phyloP scores from a whole-genome alignment of 2,329 filamentous ascomycete genomes.

The Blumeria graminis region DNA sequence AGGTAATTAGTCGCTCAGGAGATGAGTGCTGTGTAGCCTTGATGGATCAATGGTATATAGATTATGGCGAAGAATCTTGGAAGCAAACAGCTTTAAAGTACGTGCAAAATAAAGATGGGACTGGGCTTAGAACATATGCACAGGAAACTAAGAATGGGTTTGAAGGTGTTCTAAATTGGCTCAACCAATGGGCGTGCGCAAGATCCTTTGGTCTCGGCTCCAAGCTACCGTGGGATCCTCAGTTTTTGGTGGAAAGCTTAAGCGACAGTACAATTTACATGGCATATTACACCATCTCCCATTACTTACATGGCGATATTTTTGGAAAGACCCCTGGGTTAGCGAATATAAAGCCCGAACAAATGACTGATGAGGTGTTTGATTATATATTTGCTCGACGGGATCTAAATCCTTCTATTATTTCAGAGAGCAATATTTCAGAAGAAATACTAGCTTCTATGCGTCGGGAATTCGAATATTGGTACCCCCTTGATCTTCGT shows the following conservation, averaged over 20 bases:
- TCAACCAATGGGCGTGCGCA: constrained; percentile 88
- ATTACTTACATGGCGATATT: constrained; percentile 56
- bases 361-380: constrained; percentile 91
- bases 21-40: constrained; percentile 86
- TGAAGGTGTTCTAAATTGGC: constrained; percentile 68
- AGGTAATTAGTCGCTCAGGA: constrained; percentile 68
- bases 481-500: constrained; percentile 77
- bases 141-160: constrained; percentile 57
- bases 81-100: constrained; percentile 49
- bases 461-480: constrained; percentile 87
- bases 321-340: constrained; percentile 53
- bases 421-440: constrained; percentile 43
- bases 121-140: constrained; percentile 58
- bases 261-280: constrained; percentile 87
- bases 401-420: constrained; percentile 40
- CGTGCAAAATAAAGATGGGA: constrained; percentile 40
- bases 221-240: constrained; percentile 78
- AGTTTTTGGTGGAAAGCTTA: constrained; percentile 78
- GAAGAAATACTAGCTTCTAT: constrained; percentile 52
- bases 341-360: constrained; percentile 47
- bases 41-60: constrained; percentile 93
- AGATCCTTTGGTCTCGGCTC: constrained; percentile 81
- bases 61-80: constrained; percentile 86
- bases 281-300: constrained; percentile 48
- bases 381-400: constrained; percentile 77